phyloP scores from a whole-genome alignment of 352 stramenopile species.

The Phytophthora pini region DNA sequence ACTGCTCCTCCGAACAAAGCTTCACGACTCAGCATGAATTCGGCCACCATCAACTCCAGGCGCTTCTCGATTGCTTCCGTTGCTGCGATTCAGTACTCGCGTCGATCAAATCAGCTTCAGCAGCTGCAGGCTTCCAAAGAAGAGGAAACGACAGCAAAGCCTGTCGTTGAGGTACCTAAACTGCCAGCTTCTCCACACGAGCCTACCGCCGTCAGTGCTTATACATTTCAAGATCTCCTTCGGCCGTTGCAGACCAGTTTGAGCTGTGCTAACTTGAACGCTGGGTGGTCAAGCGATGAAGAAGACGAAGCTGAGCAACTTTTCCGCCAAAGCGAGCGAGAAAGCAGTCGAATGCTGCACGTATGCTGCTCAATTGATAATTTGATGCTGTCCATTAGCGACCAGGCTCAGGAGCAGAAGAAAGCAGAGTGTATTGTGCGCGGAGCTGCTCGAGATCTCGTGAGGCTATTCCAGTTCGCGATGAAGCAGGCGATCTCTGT shows the following conservation, averaged over 20 bases:
- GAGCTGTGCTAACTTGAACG: conserved; percentile 46
- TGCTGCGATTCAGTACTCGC: conserved; percentile 41
- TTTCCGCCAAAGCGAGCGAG: conserved; percentile 52
- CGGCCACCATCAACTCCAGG: conserved; percentile 15
- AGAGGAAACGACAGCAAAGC: conserved; percentile 15
- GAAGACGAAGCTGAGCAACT: conserved; percentile 45
- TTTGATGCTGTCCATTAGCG: conserved; percentile 57
- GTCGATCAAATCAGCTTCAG: conserved; percentile 43
- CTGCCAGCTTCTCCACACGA: not conserved
- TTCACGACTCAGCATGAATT: conserved; percentile 11
- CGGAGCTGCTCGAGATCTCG: conserved; percentile 48
- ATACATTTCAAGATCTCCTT: conserved; percentile 57
- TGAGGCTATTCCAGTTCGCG: conserved; percentile 56
- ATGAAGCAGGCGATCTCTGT: conserved; percentile 49
- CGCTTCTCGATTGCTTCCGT: conserved; percentile 26
- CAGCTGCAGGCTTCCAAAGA: conserved; percentile 31
- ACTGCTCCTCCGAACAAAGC: conserved; percentile 15
- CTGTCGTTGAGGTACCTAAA: not conserved
- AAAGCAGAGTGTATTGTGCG: conserved; percentile 49
- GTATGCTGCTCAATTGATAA: conserved; percentile 78
- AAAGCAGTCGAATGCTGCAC: conserved; percentile 61
- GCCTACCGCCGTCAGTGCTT: conserved; percentile 2
- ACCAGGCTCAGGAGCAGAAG: conserved; percentile 60
- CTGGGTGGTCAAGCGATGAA: conserved; percentile 42
- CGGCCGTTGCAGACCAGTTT: conserved; percentile 64